Conservation (phyloP, 768 basidiomycete genomes). For the Trametes punicea region DNA sequence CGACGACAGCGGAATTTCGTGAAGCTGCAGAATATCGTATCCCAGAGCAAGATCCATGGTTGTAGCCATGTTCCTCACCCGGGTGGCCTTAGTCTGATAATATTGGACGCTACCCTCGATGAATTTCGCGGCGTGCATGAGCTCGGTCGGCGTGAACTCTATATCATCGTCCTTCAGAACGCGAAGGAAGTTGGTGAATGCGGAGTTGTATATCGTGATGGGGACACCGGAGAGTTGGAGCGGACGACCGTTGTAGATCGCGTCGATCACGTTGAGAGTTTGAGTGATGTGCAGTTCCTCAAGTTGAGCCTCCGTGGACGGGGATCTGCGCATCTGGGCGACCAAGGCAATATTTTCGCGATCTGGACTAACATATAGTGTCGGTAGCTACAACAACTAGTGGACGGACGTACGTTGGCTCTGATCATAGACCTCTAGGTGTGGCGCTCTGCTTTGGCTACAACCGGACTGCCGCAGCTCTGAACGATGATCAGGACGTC, state of each 20-base stretch:
- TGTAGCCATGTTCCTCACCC: no score
- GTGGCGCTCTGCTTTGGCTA: background rate
- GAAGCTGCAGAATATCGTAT: background rate
- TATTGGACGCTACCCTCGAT: background rate
- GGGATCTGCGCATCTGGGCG: background rate
- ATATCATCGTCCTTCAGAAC: background rate
- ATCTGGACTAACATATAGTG: background rate
- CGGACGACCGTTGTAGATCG: background rate
- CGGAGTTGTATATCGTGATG: background rate
- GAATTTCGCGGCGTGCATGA: background rate
- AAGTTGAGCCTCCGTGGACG: background rate
- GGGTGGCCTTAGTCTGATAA: background rate
- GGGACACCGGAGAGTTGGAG: background rate
- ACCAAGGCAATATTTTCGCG: background rate
- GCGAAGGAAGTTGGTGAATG: background rate
- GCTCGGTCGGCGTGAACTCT: background rate
- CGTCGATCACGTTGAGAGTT: background rate
- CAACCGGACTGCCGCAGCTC: background rate
- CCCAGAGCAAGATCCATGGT: background rate
- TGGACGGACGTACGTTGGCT: background rate
- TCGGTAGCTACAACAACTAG: background rate
- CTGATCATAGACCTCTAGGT: background rate
- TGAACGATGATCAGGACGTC: background rate
- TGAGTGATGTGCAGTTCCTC: background rate
- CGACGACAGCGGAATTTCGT: background rate